These are phyloP conservation scores for Arabis hirsuta DNA, from an alignment of 345 rosid genomes.

Conservation along the genomic window DNA sequence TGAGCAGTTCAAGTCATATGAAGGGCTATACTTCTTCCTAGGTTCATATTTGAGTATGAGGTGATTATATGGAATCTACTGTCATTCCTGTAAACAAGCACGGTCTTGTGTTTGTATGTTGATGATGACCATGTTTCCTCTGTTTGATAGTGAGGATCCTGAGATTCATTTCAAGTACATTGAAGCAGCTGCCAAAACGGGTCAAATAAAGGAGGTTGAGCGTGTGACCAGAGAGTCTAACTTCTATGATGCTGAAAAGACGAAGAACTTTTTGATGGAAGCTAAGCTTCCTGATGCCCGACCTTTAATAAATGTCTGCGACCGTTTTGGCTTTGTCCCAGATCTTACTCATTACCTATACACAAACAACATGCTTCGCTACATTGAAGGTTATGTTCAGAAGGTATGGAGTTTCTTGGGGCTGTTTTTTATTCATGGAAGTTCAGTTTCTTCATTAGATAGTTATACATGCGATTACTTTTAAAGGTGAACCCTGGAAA, in stretches of 20 bases:
- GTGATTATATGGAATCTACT: slow-evolving; percentile 44
- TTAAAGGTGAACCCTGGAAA: slow-evolving; percentile 96
- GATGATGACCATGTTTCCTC: slow-evolving; percentile 22
- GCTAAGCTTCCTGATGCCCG: slow-evolving; percentile 99
- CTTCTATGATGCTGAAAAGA: slow-evolving; percentile 94
- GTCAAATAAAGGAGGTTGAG: slow-evolving; percentile 98
- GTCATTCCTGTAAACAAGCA: slow-evolving; percentile 33
- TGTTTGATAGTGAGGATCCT: slow-evolving; percentile 87
- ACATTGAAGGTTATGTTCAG: slow-evolving; percentile 98
- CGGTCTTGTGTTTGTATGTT: slow-evolving; percentile 10
- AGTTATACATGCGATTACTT: slow-evolving; percentile 17
- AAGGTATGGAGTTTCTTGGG: slow-evolving; percentile 59
- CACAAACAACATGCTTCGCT: slow-evolving; percentile 90
- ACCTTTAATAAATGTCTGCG: slow-evolving; percentile 96
- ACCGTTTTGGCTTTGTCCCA: slow-evolving; percentile 96
- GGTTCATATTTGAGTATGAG: slow-evolving; percentile 98
- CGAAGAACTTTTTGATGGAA: slow-evolving; percentile 97
- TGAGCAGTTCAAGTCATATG: slow-evolving; percentile 98
- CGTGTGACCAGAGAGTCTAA: slow-evolving; percentile 98
- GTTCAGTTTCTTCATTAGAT: not conserved
- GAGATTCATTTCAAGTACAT: slow-evolving; percentile 98
- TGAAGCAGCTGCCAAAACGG: slow-evolving; percentile 96
- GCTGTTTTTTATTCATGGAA: not conserved
- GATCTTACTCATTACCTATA: slow-evolving; percentile 98
- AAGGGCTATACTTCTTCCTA: slow-evolving; percentile 95